phyloP scores from a whole-genome alignment of 345 rosid species.

The Melaleuca alternifolia region DNA sequence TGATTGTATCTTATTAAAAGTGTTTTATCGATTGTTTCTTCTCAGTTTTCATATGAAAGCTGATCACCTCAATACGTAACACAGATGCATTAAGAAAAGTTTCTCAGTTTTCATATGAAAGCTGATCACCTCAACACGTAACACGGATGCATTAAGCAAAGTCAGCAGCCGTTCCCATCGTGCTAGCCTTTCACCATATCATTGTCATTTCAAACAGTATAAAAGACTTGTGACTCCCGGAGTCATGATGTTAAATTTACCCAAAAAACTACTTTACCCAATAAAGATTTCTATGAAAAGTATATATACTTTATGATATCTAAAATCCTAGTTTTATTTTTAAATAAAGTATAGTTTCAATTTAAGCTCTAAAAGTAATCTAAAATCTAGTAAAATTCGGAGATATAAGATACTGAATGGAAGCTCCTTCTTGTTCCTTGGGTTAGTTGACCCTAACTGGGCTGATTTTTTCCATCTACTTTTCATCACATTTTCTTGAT shows the following conservation, averaged over 20 bases:
- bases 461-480: neutral
- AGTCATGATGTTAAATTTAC: neutral
- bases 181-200: too few species aligned
- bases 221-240: neutral
- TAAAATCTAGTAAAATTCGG: neutral
- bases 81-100: neutral
- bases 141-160: neutral
- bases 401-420: neutral
- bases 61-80: neutral
- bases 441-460: neutral
- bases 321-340: neutral
- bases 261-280: neutral
- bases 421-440: neutral
- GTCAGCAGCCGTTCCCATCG: neutral
- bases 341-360: neutral
- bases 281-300: too few species aligned
- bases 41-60: neutral
- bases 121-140: neutral
- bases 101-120: neutral
- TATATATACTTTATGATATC: neutral
- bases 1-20: neutral
- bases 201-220: neutral
- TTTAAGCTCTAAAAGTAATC: neutral
- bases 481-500: neutral
- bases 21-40: neutral